Conservation (phyloP, 371 early-diverging fungal species). For the Funneliformis caledonium region DNA sequence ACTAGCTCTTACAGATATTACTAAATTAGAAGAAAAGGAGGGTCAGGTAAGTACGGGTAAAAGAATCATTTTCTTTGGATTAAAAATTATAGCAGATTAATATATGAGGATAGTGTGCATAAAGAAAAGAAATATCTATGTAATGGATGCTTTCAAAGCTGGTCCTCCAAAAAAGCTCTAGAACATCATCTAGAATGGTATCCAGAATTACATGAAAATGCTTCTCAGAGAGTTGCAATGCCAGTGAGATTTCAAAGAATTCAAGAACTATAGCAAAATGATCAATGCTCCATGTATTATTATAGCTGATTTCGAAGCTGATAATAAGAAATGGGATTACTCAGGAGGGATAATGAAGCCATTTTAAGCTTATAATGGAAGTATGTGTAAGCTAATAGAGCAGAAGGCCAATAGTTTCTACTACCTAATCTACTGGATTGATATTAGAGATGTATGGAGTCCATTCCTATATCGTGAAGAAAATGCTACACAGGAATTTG, state of each 20-base stretch:
- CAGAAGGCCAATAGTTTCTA: no score
- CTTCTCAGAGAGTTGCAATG: no score
- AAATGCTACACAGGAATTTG: no score
- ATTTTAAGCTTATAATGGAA: slow-evolving; percentile 15
- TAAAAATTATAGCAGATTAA: slow-evolving; percentile 11
- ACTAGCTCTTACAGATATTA: slow-evolving; percentile 27
- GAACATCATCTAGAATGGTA: no score
- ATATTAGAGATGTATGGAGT: background rate
- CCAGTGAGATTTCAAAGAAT: no score
- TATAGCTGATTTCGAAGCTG: no score
- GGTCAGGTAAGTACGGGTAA: background rate
- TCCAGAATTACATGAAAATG: no score
- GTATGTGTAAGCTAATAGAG: no score
- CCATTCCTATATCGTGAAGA: slow-evolving; percentile 19
- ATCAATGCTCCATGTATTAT: no score
- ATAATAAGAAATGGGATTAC: no score
- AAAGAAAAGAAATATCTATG: slow-evolving; percentile 4
- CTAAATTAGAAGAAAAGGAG: background rate
- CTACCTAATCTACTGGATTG: slow-evolving; percentile 12
- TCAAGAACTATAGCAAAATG: no score
- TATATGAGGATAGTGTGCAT: slow-evolving; percentile 10
- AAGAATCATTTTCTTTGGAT: background rate
- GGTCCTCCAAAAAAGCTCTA: no score
- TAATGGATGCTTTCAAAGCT: background rate
- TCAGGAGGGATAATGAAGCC: background rate